These are phyloP conservation scores for Coemansia sp. DNA, from an alignment of 192 early-diverging fungal genomes.

Conservation along the genomic window DNA sequence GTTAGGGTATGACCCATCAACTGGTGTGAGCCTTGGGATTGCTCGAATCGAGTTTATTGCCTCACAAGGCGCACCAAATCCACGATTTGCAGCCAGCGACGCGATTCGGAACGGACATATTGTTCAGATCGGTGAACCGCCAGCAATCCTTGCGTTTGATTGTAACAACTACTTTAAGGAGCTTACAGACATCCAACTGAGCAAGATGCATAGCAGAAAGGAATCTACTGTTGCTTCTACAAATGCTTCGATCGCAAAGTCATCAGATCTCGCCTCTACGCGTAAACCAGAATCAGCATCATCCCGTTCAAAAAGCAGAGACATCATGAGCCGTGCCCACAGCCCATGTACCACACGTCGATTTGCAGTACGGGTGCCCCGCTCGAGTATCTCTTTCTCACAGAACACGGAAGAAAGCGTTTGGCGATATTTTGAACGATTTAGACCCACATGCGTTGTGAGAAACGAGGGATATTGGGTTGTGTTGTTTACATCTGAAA, in stretches of 20 bases:
- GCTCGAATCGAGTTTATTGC: conserved; percentile 42
- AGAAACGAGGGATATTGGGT: conserved; percentile 50
- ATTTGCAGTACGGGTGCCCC: conserved; percentile 36
- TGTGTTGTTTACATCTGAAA: conserved; percentile 39
- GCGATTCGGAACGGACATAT: conserved; percentile 24
- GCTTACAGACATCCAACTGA: conserved; percentile 5
- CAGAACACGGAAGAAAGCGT: conserved; percentile 32
- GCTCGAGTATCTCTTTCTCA: conserved; percentile 52
- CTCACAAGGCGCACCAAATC: conserved; percentile 28
- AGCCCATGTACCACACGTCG: neutral
- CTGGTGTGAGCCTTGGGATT: conserved; percentile 54
- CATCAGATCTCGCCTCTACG: neutral
- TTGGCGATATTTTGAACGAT: conserved; percentile 38
- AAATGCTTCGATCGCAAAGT: neutral
- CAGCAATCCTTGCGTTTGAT: conserved; percentile 27
- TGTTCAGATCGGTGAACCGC: conserved; percentile 30
- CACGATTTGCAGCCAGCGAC: conserved; percentile 39
- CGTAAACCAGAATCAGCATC: neutral
- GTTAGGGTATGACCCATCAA: conserved; percentile 46
- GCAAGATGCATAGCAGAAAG: neutral
- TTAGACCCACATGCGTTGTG: conserved; percentile 28
- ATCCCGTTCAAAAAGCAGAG: neutral
- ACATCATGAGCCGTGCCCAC: neutral
- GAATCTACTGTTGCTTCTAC: neutral
- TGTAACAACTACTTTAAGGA: conserved; percentile 29